Evolutionary conservation across 2,329 filamentous ascomycete genomes (phyloP), one percentile per base, ranked within the genome.

Genomic region (Geosmithia flava): DNA sequence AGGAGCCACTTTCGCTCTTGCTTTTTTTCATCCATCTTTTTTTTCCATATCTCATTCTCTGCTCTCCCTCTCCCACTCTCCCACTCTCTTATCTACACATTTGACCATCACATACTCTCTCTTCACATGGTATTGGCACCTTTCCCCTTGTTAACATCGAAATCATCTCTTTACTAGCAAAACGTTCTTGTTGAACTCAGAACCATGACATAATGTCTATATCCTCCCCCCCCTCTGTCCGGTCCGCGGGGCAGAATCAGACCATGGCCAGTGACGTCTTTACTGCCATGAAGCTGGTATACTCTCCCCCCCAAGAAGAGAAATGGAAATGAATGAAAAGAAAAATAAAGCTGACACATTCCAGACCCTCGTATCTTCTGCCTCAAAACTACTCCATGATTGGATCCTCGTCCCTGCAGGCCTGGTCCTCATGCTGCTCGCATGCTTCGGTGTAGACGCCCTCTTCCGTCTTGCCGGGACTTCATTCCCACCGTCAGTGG

Each of bases 401-500:
- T 81, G 76, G 72, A 44, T 80, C 23, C 69, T 68, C 51, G 69
- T 78, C 0, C 77, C 76, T 0, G 41, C 66, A 0, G 69, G 69
- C 37, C 62, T 71, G 47, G 53, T 66, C 20, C 53, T 59, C 20
- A 67, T 69, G 7, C 60, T 73, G 10, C 58, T 62, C 15, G 64
- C 59, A 2, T 70, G 68, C 52, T 72, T 71, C 48, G 70, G 64
- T 30, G 60, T 71, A 23, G 62, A 70, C 51, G 60, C 61, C n/a
- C 53, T 72, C 20, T 64, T 73, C 50, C 62, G 62, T 13, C 58
- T 73, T 7, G 68, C 70, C 48, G 64, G 66, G 20, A 68, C 80
- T 7, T 67, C 73, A 0, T 82, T 82, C 51, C 77, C 77, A 1
- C 72, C 78, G 2, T 80, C 76, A 2, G 77, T 81, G 3, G 75